A percentile compares a stretch with the other conserved stretches of the same genome.
Conservation (phyloP, 805 yeast species). For the Starmera caribaea region DNA sequence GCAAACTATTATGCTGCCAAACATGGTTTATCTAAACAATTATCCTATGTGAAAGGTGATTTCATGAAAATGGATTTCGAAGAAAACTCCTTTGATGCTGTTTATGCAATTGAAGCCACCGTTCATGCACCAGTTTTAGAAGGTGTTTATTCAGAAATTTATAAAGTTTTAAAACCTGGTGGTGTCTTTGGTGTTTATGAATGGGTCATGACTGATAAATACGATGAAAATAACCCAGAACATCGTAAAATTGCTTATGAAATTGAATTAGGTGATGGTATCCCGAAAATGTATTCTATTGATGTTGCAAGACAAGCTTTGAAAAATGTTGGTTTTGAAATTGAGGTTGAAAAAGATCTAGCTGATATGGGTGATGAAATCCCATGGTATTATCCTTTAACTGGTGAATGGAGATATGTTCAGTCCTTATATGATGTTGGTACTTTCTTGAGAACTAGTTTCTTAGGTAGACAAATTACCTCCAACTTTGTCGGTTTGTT, state of each 20-base stretch:
- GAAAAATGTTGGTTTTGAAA: conserved; percentile 76
- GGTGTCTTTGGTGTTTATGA: conserved; percentile 97
- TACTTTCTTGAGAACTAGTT: conserved; percentile 84
- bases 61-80: conserved; percentile 98
- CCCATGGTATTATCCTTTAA: conserved; percentile 97
- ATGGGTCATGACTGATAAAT: conserved; percentile 96
- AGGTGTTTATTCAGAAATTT: conserved; percentile 92
- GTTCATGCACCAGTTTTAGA: conserved; percentile 95
- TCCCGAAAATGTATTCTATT: conserved; percentile 88
- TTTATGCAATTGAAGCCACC: conserved; percentile 97
- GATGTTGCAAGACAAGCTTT: conserved; percentile 86
- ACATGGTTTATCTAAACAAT: conserved; percentile 57
- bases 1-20: conserved; percentile 73
- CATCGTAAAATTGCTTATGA: conserved; percentile 96
- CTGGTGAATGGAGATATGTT: conserved; percentile 87
- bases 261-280: conserved; percentile 97
- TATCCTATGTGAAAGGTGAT: conserved; percentile 90
- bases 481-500: conserved; percentile 70
- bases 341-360: conserved; percentile 67
- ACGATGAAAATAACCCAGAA: conserved; percentile 77
- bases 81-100: conserved; percentile 86
- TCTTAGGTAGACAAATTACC: conserved; percentile 77
- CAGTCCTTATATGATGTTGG: conserved; percentile 70
- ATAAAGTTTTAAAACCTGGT: conserved; percentile 94
- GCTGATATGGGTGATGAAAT: conserved; percentile 75